Percentiles rank a stretch among this genome's conserved stretches.
These are phyloP conservation scores for Hymenochaete sp. DNA, from an alignment of 1,284 basidiomycete species.

Conservation along the genomic window DNA sequence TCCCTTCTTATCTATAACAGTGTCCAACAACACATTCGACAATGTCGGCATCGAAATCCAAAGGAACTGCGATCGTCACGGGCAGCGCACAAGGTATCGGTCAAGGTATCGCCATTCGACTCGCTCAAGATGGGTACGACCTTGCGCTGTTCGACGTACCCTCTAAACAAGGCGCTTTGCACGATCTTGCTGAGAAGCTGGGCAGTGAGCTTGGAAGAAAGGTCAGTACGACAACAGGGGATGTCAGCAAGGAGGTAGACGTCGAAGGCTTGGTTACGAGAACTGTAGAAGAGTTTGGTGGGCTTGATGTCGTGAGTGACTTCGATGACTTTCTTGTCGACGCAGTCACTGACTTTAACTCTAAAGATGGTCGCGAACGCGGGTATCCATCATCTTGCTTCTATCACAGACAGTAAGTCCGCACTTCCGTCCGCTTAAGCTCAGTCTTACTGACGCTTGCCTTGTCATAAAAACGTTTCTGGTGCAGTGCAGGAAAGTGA, in stretches of 20 bases:
- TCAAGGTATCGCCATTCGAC: conserved; percentile 12
- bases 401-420: conserved; percentile 4
- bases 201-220: neutral
- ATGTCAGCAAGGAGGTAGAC: conserved; percentile 12
- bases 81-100: conserved; percentile 22
- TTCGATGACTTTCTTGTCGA: neutral
- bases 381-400: conserved; percentile 3
- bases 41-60: no score
- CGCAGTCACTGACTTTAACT: neutral
- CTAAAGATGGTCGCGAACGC: conserved; percentile 21
- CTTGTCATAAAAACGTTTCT: no score
- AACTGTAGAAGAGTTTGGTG: neutral
- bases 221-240: neutral
- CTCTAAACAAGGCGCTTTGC: neutral
- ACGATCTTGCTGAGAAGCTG: conserved; percentile 7
- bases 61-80: conserved; percentile 8
- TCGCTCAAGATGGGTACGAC: conserved; percentile 19
- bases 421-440: neutral
- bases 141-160: conserved; percentile 19
- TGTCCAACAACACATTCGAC: no score
- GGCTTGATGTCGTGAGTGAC: conserved; percentile 1
- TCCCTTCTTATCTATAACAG: no score
- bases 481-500: conserved; percentile 7
- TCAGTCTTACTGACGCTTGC: no score
- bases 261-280: neutral